These are phyloP conservation scores for Mycotypha africana DNA, from an alignment of 371 early-diverging fungal species.

Conservation along the genomic window DNA sequence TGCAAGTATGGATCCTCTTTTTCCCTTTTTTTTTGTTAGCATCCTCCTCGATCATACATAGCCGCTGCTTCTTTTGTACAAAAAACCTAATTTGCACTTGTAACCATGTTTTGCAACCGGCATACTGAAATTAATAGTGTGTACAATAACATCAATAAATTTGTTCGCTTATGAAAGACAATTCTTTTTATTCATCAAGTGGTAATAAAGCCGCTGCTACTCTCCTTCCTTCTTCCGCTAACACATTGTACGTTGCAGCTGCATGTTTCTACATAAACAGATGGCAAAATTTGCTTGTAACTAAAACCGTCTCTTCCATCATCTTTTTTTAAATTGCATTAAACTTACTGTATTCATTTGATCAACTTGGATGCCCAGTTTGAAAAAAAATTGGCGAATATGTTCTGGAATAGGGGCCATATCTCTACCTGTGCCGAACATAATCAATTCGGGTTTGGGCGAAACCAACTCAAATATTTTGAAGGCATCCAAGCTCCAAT, in stretches of 20 bases:
- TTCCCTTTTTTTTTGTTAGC: not conserved
- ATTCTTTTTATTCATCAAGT: conserved; percentile 13
- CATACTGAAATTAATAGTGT: no score
- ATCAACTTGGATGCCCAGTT: conserved; percentile 56
- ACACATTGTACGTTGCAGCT: conserved; percentile 56
- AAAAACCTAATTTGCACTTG: not conserved
- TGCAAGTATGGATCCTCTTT: no score
- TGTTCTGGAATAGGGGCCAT: conserved; percentile 51
- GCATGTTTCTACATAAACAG: conserved; percentile 47
- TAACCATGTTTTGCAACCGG: no score
- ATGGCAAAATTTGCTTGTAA: not conserved
- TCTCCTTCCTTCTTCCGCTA: conserved; percentile 59
- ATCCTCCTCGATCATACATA: no score
- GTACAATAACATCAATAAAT: not conserved
- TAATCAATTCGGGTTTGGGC: conserved; percentile 49
- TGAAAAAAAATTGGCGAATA: conserved; percentile 43
- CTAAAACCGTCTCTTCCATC: not conserved
- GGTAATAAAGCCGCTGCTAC: conserved; percentile 56
- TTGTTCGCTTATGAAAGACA: not conserved
- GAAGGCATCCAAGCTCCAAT: conserved; percentile 34
- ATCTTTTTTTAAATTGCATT: not conserved
- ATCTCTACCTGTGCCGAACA: conserved; percentile 52
- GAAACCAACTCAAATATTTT: conserved; percentile 45
- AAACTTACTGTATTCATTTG: conserved; percentile 54
- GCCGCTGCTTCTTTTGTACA: conserved; percentile 3